Evolutionary conservation across 768 basidiomycete species (phyloP).

Genomic region (Suillus discolor): DNA sequence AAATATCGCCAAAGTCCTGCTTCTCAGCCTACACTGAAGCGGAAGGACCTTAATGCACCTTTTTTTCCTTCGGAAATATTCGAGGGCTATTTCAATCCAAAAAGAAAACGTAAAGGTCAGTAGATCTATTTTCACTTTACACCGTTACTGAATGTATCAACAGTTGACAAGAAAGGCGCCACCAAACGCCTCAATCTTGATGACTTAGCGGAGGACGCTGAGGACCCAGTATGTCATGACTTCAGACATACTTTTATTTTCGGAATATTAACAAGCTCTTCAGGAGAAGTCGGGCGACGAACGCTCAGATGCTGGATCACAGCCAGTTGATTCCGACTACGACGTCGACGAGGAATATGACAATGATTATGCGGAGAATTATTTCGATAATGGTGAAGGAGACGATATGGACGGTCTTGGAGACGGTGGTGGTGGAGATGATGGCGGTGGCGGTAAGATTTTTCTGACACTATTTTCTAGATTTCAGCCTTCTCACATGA

Average conservation of each 20-base stretch:
- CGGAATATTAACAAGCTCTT: neutral
- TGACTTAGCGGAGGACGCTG: conserved; percentile 65
- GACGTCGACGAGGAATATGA: conserved; percentile 91
- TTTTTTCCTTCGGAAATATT: conserved; percentile 82
- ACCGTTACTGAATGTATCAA: neutral
- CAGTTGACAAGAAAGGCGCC: conserved; percentile 33
- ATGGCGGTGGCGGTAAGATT: conserved; percentile 50
- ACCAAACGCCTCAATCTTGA: conserved; percentile 63
- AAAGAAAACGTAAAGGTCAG: conserved; percentile 59
- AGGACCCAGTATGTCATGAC: conserved; percentile 48
- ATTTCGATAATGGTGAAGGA: conserved; percentile 88
- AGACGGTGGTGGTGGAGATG: conserved; percentile 66
- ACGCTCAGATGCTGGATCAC: conserved; percentile 66
- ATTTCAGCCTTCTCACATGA: neutral
- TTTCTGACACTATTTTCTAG: conserved; percentile 6
- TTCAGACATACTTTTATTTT: neutral
- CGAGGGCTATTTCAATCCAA: conserved; percentile 79
- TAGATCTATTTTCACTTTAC: neutral
- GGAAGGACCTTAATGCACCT: conserved; percentile 67
- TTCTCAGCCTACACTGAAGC: conserved; percentile 67
- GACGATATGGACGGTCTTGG: conserved; percentile 81
- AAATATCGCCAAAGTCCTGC: conserved; percentile 69
- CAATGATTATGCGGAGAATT: conserved; percentile 89
- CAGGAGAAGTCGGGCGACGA: conserved; percentile 77
- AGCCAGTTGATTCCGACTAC: conserved; percentile 70